Base-by-base conservation (phyloP, 208 protist species). In the Tetramitus jugosus region DNA sequence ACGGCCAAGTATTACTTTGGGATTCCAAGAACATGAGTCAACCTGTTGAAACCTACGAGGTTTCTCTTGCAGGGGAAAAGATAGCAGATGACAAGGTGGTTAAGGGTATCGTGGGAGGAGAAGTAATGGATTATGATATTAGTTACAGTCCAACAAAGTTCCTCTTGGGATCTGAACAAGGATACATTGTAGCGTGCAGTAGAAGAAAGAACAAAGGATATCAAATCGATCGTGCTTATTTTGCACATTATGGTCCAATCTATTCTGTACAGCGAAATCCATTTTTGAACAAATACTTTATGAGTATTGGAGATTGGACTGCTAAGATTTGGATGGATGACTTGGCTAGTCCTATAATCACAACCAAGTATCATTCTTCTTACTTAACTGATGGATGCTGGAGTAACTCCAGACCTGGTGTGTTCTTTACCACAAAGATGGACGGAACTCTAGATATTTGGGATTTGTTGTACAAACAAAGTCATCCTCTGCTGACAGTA, bases 251-350 rank as follows among this genome's bases (percentile, higher is more conserved):
- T 83, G 95, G 95, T 0, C 95, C 95, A 17, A 88, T 98, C 35
- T 97, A 97, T 83, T 88, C 89, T 4, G 90, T 98, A 37, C 87
- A 94, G 86, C 86, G 94, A 56, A 96, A 97, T 87, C 92, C 93
- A 2, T 86, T 90, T 77, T 94, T 94, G 81, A 90, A 91, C 60
- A 96, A 97, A 87, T 97, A 94, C 90, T 98, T 98, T 82, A 82
- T 98, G 64, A 91, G 93, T 29, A 87, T 96, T 46, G 95, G 95
- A 29, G 95, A 98, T 86, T 98, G 95, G 95, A 93, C 93, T 1
- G 90, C 91, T 0, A 89, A 92, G 65, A 84, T 98, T 77, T 98
- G 94, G 94, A 93, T 91, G 81, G 95, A 97, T 79, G 95, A 98
- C 83, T 35, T 69, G 26, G 39, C 62, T 26, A 39, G 43, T 29